phyloP scores from a whole-genome alignment of 2,329 filamentous ascomycete genomes.

The Mycogone perniciosa region DNA sequence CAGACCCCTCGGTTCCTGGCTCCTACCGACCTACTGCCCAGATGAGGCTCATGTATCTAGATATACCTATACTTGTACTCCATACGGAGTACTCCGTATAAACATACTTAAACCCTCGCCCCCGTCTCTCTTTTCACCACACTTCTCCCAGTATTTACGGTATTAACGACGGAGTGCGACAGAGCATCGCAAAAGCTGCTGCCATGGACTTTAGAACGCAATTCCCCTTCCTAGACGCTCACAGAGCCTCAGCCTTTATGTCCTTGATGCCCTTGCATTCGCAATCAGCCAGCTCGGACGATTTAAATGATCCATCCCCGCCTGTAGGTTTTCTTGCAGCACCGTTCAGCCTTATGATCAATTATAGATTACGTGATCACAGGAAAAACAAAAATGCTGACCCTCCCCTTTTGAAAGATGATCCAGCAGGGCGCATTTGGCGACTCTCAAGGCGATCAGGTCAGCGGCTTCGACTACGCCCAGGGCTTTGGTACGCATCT shows the following conservation, averaged over 20 bases:
- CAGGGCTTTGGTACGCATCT: constrained; percentile 34
- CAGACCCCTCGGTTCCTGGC: neutral
- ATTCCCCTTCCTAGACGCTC: constrained; percentile 39
- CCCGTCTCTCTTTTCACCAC: no score
- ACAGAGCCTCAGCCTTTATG: constrained; percentile 47
- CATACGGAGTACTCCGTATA: no score
- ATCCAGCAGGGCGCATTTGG: constrained; percentile 40
- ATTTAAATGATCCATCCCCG: constrained; percentile 49
- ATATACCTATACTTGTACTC: no score
- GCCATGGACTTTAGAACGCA: constrained; percentile 46
- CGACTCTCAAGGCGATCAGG: constrained; percentile 42
- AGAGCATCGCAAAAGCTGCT: no score
- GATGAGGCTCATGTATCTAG: neutral
- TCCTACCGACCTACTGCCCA: neutral
- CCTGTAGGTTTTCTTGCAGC: constrained; percentile 39
- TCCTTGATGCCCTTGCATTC: constrained; percentile 51
- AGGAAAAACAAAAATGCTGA: no score
- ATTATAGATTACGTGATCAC: constrained; percentile 26
- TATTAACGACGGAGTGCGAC: no score
- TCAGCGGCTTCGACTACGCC: constrained; percentile 39
- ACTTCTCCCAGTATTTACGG: no score
- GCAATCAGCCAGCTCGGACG: constrained; percentile 48
- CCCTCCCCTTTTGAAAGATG: constrained; percentile 1
- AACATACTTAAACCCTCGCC: no score
- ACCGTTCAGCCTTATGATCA: constrained; percentile 14